A percentile compares a stretch with the other conserved stretches of the same genome.
Evolutionary conservation across 2,329 filamentous ascomycete genomes (phyloP).

Genomic region (Fusarium nodosum): DNA sequence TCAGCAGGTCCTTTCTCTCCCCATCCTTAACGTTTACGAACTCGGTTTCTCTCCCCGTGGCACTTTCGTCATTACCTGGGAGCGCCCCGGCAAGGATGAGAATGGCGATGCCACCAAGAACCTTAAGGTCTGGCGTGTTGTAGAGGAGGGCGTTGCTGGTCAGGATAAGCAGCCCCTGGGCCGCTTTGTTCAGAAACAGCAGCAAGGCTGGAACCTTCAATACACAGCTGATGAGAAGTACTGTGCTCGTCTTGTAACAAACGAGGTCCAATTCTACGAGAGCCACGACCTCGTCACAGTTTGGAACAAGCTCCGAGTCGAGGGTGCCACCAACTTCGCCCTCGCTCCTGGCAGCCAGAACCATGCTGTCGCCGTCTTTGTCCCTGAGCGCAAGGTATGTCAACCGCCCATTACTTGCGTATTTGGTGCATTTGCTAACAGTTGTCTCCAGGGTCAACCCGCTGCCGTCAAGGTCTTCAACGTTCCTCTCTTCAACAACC

Average conservation of each 20-base stretch:
- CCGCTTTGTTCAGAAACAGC: constrained; percentile 93
- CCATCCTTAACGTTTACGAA: constrained; percentile 89
- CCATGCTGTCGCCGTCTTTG: constrained; percentile 93
- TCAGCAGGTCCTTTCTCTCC: constrained; percentile 78
- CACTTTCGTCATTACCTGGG: constrained; percentile 96
- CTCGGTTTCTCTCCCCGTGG: constrained; percentile 93
- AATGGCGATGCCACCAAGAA: constrained; percentile 95
- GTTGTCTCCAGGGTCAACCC: constrained; percentile 79
- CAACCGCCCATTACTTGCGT: neutral
- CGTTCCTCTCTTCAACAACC: constrained; percentile 84
- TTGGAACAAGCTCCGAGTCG: constrained; percentile 95
- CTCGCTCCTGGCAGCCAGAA: constrained; percentile 85
- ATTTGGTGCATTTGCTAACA: constrained; percentile 29
- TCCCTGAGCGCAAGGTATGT: constrained; percentile 90
- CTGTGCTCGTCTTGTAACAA: constrained; percentile 93
- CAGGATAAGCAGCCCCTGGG: constrained; percentile 81
- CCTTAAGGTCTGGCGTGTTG: constrained; percentile 93
- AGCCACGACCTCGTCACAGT: constrained; percentile 86
- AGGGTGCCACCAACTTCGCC: constrained; percentile 91
- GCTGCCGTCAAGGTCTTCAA: constrained; percentile 95
- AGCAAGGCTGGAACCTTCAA: constrained; percentile 96
- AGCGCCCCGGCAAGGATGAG: constrained; percentile 92
- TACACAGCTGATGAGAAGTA: constrained; percentile 95
- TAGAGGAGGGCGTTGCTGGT: constrained; percentile 74
- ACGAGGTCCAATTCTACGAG: constrained; percentile 97